These are phyloP conservation scores for Clathrus columnatus DNA, from an alignment of 768 basidiomycete genomes.

Conservation along the genomic window DNA sequence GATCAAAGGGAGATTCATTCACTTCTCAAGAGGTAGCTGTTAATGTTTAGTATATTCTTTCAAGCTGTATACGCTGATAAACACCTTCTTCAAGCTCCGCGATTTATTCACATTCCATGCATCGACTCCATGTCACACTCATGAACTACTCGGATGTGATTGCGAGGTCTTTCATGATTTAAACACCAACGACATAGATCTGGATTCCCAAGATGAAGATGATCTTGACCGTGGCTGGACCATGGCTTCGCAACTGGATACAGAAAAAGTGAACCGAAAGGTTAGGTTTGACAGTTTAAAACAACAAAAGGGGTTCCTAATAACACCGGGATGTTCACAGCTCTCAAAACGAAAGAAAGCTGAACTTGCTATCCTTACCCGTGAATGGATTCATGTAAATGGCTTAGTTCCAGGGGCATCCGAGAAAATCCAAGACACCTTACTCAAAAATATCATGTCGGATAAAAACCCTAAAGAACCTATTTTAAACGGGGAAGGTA, in stretches of 20 bases:
- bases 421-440: constrained; percentile 52
- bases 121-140: constrained; percentile 79
- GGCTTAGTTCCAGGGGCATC: constrained; percentile 42
- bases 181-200: constrained; percentile 16
- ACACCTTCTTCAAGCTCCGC: constrained; percentile 47
- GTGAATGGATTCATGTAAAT: constrained; percentile 81
- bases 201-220: constrained; percentile 18
- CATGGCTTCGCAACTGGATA: constrained; percentile 52
- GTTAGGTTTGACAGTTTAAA: constrained; percentile 28
- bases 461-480: constrained; percentile 11
- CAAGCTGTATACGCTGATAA: constrained; percentile 9
- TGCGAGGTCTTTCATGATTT: constrained; percentile 34
- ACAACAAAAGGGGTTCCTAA: not conserved
- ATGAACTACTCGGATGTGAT: constrained; percentile 79
- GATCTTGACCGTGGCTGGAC: constrained; percentile 41
- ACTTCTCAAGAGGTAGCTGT: constrained; percentile 65
- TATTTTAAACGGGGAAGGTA: constrained; percentile 6
- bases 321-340: constrained; percentile 27
- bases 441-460: constrained; percentile 37
- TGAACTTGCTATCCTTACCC: constrained; percentile 55
- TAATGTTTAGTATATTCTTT: constrained; percentile 6
- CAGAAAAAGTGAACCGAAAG: constrained; percentile 38
- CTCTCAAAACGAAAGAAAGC: constrained; percentile 59
- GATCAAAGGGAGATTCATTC: constrained; percentile 77
- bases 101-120: constrained; percentile 88